phyloP scores from a whole-genome alignment of 768 basidiomycete species.

The Austroboletus festivus region DNA sequence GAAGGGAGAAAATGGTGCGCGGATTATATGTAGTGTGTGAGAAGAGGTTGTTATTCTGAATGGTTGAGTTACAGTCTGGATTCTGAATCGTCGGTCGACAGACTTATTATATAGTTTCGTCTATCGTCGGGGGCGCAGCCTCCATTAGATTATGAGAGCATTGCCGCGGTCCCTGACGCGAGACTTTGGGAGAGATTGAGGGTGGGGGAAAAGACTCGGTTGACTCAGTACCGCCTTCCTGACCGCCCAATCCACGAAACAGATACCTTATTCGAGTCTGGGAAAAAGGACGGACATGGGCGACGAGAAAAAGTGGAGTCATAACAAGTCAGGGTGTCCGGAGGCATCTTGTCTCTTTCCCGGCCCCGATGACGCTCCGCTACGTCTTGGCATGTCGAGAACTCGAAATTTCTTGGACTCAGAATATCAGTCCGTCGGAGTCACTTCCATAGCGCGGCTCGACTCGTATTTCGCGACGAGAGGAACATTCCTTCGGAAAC shows the following conservation, averaged over 20 bases:
- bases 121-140: conserved; percentile 28
- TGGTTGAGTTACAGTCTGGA: not conserved
- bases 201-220: conserved; percentile 9
- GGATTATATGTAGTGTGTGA: conserved; percentile 17
- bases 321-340: conserved; percentile 19
- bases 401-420: not conserved
- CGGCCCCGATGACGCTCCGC: too few species aligned
- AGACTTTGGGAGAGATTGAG: conserved; percentile 2
- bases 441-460: not conserved
- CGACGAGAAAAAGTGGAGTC: not conserved
- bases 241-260: conserved; percentile 13
- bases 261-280: conserved; percentile 13
- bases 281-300: not conserved
- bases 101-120: conserved; percentile 15
- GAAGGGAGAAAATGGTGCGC: conserved; percentile 7
- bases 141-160: conserved; percentile 20
- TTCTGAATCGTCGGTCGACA: not conserved
- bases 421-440: not conserved
- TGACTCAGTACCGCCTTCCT: conserved; percentile 19
- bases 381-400: not conserved
- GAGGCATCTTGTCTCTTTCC: conserved; percentile 1
- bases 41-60: conserved; percentile 13
- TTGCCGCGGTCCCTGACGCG: conserved; percentile 22
- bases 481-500: too few species aligned
- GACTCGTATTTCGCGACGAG: too few species aligned